Evolutionary conservation across 2,329 filamentous ascomycete species (phyloP), one percentile per base, ranked within the genome.

Genomic region (Nigrograna mackinnonii): DNA sequence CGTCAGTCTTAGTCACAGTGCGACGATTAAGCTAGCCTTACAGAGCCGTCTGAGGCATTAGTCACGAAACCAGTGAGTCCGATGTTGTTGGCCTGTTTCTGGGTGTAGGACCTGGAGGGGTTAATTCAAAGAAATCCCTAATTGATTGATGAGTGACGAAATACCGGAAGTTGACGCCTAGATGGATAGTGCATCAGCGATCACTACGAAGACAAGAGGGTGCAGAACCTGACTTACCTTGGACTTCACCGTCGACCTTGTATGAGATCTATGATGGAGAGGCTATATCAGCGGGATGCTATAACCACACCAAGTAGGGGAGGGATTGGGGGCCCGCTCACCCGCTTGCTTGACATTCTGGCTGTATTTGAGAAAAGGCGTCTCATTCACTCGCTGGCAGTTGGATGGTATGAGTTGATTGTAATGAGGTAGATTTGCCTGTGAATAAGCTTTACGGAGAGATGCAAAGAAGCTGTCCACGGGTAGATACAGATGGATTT

Each of bases 141-240:
- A 32, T 17, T 36, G 12, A 19, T n/a, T n/a, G n/a, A n/a, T n/a
- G n/a, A n/a, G n/a, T 20, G 14, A 4, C 22, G 22, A 22, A 19
- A 37, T 61, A 74, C 69, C 75, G 71, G 58, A 77, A 79, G 60
- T 73, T 77, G 48, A 79, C 76, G 26, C 75, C 64, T 70, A 24
- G 6, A 21, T 5, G n/a, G 14, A 28, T 45, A 11, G 16, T 42
- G 31, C 30, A 13, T 12, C n/a, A 17, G 22, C 17, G 21, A 19
- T 18, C 6, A 21, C 17, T 11, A 34, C 17, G 19, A 19, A 17
- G 19, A 35, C 22, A 32, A 37, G 26, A 30, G 12, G 31, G 50
- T n/a, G n/a, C n/a, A 28, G 24, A 9, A 28, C 9, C 9, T 28
- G 24, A 28, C 55, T 42, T 39, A 62, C 63, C 75, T 60, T 78